Percentiles rank a stretch among this genome's conserved stretches.
phyloP scores from a whole-genome alignment of 257 asterid genomes.

The Nicotiana tabacum region DNA sequence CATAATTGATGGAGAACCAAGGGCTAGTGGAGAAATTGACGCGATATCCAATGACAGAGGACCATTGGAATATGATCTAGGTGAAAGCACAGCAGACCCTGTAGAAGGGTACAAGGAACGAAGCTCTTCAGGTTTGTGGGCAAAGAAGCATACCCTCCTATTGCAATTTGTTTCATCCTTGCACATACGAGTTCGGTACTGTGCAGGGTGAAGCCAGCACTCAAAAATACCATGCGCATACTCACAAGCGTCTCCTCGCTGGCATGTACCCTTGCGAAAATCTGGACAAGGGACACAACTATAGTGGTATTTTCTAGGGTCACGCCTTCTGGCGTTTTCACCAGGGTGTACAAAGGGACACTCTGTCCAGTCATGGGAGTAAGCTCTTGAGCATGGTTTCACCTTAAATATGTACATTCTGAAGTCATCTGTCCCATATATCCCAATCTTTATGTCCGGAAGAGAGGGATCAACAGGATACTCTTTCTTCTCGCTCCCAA shows the following conservation, averaged over 20 bases:
- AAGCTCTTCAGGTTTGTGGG: constrained; percentile 36
- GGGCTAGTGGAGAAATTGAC: constrained; percentile 21
- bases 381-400: constrained; percentile 44
- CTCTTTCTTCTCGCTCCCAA: constrained; percentile 31
- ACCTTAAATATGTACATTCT: constrained; percentile 39
- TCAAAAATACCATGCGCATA: constrained; percentile 48
- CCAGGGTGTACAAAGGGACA: constrained; percentile 48
- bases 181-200: constrained; percentile 39
- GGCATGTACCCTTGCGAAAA: constrained; percentile 33
- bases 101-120: constrained; percentile 39
- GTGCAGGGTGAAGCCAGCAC: constrained; percentile 52
- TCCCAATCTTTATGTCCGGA: constrained; percentile 38
- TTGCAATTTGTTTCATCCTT: constrained; percentile 35
- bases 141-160: constrained; percentile 39
- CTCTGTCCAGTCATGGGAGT: constrained; percentile 42
- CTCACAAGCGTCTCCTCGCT: constrained; percentile 33
- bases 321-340: constrained; percentile 44
- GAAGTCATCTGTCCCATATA: constrained; percentile 40
- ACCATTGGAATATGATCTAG: constrained; percentile 26
- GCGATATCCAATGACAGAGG: constrained; percentile 19
- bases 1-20: constrained; percentile 28
- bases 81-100: constrained; percentile 42
- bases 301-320: constrained; percentile 36
- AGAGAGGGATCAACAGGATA: constrained; percentile 45
- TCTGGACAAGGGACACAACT: constrained; percentile 47